Evolutionary conservation across 1,284 basidiomycete species (phyloP), one percentile per base, ranked within the genome.

Genomic region (Malassezia vespertilionis): DNA sequence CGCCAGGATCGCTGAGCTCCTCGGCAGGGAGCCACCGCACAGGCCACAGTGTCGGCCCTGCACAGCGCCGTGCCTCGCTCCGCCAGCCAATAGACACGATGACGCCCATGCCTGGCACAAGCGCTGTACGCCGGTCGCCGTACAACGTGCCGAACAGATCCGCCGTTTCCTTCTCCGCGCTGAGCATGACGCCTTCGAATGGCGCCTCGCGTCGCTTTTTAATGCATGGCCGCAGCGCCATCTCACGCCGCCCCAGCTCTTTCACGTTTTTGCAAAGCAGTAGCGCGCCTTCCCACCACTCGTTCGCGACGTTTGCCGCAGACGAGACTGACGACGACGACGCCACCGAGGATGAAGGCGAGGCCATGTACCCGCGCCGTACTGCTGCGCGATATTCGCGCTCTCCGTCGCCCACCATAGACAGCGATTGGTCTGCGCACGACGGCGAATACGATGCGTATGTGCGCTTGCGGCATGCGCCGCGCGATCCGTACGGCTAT

Each of bases 261-360:
- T n/a, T n/a, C n/a, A n/a, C n/a, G n/a, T n/a, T n/a, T 11, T 12
- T 44, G 6, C 51, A 15, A 4, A 43, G 46, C 33, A 32, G 28
- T 14, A 43, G 40, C 17, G 42, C 54, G 18, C 57, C 50, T 20
- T 55, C 57, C 2, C 46, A 53, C 17, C 52, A 37, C 41, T 11
- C 33, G 30, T 17, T 48, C 44, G 7, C 41, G 14, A 27, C 32
- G 9, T 39, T 40, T 17, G 65, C 67, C 30, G 66, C 68, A 37
- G 66, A 69, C 38, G 65, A 61, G 51, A 66, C 65, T 8, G 65
- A 68, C 44, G 66, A 62, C 21, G 63, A 60, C 27, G 56, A 61
- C 30, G 60, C 53, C 3, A 64, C 63, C 11, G 64, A 64, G 27
- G 63, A 65, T 33, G 65, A 65, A 28, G 53, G 53, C 6, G 62